Evolutionary conservation across 2,329 filamentous ascomycete species (phyloP).

Genomic region (Fusarium keratoplasticum): DNA sequence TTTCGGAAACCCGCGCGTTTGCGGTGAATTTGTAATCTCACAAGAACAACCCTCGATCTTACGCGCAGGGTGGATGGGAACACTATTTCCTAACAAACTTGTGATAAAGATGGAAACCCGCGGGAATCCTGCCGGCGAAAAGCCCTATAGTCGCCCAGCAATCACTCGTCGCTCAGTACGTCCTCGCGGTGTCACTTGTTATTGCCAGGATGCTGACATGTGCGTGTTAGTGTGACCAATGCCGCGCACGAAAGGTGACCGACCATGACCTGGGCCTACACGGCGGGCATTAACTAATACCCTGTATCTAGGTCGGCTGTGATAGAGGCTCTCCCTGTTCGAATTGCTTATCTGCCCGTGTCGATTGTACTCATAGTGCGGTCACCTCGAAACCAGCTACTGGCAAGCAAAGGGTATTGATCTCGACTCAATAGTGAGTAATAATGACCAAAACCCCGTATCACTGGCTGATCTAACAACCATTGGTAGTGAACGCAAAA

Average conservation of each 20-base stretch:
- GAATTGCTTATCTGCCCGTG: constrained; percentile 48
- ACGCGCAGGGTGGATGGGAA: background rate
- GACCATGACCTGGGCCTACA: background rate
- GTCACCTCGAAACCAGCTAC: constrained; percentile 40
- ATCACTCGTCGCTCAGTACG: constrained; percentile 36
- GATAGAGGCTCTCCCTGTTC: constrained; percentile 40
- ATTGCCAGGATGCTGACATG: background rate
- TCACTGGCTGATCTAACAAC: background rate
- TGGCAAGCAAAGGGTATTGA: constrained; percentile 49
- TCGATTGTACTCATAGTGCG: constrained; percentile 49
- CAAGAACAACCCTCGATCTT: background rate
- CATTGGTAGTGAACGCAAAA: constrained; percentile 50
- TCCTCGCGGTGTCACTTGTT: accelerated
- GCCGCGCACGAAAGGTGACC: constrained; percentile 36
- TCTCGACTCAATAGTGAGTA: constrained; percentile 52
- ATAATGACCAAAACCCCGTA: too few relatives aligned
- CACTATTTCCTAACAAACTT: too few relatives aligned
- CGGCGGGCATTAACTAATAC: background rate
- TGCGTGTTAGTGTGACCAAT: constrained; percentile 37
- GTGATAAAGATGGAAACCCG: constrained; percentile 11
- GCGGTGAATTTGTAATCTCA: constrained; percentile 21
- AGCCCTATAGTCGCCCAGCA: background rate
- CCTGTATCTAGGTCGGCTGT: constrained; percentile 25
- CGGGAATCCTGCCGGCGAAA: background rate
- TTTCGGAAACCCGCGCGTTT: constrained; percentile 35